These are phyloP conservation scores for Pseudogymnoascus sp. DNA, from an alignment of 2,329 filamentous ascomycete genomes.

Conservation along the genomic window DNA sequence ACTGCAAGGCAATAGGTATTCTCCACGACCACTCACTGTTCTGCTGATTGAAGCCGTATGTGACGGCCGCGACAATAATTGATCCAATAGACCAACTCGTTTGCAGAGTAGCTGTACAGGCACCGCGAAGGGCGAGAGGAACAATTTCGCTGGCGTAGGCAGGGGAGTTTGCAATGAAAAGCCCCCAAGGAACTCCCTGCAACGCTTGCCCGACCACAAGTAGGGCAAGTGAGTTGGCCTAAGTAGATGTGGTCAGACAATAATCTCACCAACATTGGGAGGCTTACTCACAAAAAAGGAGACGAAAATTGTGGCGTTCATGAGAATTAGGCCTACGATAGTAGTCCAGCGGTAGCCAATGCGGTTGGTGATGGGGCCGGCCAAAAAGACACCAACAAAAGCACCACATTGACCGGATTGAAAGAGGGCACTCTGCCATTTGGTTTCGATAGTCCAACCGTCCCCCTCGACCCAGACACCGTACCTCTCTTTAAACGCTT, in stretches of 20 bases:
- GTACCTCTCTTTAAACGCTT: slow-evolving; percentile 8
- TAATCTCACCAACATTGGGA: neutral
- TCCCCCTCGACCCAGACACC: too few relatives aligned
- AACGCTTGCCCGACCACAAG: slow-evolving; percentile 45
- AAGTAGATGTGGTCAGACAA: slow-evolving; percentile 19
- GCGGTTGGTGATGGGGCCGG: too few relatives aligned
- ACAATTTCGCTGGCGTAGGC: slow-evolving; percentile 54
- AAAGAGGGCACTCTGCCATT: too few relatives aligned
- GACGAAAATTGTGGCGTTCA: slow-evolving; percentile 51
- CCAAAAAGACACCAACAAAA: too few relatives aligned
- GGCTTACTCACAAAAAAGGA: slow-evolving; percentile 42
- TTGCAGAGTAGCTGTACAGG: slow-evolving; percentile 50
- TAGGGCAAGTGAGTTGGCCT: slow-evolving; percentile 27
- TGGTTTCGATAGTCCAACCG: too few relatives aligned
- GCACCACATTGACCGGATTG: too few relatives aligned
- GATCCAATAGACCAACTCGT: slow-evolving; percentile 56
- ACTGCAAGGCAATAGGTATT: slow-evolving; percentile 47
- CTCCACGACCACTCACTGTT: slow-evolving; percentile 29
- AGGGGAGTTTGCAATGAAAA: slow-evolving; percentile 54
- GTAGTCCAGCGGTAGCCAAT: slow-evolving; percentile 37
- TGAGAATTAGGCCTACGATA: slow-evolving; percentile 40
- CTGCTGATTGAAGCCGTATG: slow-evolving; percentile 40
- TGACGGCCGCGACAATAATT: slow-evolving; percentile 49
- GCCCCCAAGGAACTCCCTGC: slow-evolving; percentile 52
- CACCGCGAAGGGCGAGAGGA: slow-evolving; percentile 46